These are phyloP conservation scores for Saccharomyces jurei DNA, from an alignment of 805 yeast species.

Conservation along the genomic window DNA sequence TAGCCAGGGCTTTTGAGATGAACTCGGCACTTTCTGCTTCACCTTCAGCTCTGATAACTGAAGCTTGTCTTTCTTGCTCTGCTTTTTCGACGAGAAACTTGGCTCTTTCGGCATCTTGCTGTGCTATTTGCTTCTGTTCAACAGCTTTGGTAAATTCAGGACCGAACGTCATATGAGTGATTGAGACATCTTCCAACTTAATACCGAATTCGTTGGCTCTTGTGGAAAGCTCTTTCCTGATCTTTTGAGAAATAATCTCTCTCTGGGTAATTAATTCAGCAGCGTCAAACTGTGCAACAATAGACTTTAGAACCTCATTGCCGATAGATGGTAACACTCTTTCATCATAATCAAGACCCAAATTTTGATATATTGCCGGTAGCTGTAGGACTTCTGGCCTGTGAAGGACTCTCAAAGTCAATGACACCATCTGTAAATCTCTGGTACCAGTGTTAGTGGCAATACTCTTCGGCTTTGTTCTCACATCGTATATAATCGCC, in stretches of 20 bases:
- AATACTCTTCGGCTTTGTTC: slow-evolving; percentile 91
- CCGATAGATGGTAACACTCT: slow-evolving; percentile 89
- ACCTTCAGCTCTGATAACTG: slow-evolving; percentile 95
- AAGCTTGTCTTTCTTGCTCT: slow-evolving; percentile 93
- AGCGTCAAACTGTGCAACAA: slow-evolving; percentile 91
- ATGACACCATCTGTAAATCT: slow-evolving; percentile 90
- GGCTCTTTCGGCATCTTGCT: slow-evolving; percentile 98
- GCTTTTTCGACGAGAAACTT: slow-evolving; percentile 89
- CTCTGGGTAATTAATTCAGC: slow-evolving; percentile 96
- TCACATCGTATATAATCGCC: slow-evolving; percentile 82
- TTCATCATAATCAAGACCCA: slow-evolving; percentile 93
- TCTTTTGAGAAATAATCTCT: slow-evolving; percentile 84
- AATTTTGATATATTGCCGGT: slow-evolving; percentile 80
- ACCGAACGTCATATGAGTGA: slow-evolving; percentile 96
- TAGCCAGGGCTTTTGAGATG: slow-evolving; percentile 83
- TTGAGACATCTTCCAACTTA: slow-evolving; percentile 90
- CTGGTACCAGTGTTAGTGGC: slow-evolving; percentile 94
- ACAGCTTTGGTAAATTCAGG: slow-evolving; percentile 96
- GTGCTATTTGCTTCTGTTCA: slow-evolving; percentile 97
- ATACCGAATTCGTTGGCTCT: slow-evolving; percentile 87
- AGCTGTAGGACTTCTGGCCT: slow-evolving; percentile 81
- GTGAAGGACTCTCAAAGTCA: slow-evolving; percentile 87
- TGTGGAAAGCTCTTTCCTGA: slow-evolving; percentile 73
- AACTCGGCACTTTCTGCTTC: slow-evolving; percentile 98
- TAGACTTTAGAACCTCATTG: slow-evolving; percentile 80